Conservation (phyloP, 2,329 filamentous ascomycete species). For the Beauveria caledonica region DNA sequence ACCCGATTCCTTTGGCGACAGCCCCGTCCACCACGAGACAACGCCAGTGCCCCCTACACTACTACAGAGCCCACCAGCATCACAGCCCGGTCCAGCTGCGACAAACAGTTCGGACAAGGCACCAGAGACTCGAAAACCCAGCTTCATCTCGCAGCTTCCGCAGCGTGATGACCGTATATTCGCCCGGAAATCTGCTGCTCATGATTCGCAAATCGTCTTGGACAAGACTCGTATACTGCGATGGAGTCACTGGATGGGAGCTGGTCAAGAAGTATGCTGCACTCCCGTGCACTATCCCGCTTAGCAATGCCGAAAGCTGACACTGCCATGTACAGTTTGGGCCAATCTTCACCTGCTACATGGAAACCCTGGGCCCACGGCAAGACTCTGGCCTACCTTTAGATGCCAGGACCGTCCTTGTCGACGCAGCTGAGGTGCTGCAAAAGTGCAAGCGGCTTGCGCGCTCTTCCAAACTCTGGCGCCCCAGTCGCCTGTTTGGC, state of each 20-base stretch:
- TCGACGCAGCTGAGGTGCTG: slow-evolving; percentile 21
- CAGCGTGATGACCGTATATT: neutral
- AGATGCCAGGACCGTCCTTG: slow-evolving; percentile 18
- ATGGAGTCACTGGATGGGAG: slow-evolving; percentile 25
- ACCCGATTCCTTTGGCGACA: neutral
- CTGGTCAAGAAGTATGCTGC: slow-evolving; percentile 22
- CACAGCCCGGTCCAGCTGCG: neutral
- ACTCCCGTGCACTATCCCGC: neutral
- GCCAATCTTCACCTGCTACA: slow-evolving; percentile 22
- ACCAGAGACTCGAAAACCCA: neutral
- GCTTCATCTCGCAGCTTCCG: neutral
- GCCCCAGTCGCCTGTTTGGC: slow-evolving; percentile 24
- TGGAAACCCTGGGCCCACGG: slow-evolving; percentile 16
- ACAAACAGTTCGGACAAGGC: neutral
- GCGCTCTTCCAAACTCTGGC: slow-evolving; percentile 23
- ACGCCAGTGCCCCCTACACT: neutral
- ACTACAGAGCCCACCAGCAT: neutral
- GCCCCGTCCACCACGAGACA: neutral
- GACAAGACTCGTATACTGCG: slow-evolving; percentile 28
- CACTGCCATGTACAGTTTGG: slow-evolving; percentile 17
- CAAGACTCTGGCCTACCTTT: slow-evolving; percentile 15
- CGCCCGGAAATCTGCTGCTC: slow-evolving; percentile 7
- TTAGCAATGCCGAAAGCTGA: neutral
- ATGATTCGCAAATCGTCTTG: slow-evolving; percentile 22
- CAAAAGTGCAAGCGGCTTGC: slow-evolving; percentile 27